Evolutionary conservation across 176 grass and related monocot genomes (phyloP), one percentile per base, ranked within the genome.

Genomic region (Ananas comosus): DNA sequence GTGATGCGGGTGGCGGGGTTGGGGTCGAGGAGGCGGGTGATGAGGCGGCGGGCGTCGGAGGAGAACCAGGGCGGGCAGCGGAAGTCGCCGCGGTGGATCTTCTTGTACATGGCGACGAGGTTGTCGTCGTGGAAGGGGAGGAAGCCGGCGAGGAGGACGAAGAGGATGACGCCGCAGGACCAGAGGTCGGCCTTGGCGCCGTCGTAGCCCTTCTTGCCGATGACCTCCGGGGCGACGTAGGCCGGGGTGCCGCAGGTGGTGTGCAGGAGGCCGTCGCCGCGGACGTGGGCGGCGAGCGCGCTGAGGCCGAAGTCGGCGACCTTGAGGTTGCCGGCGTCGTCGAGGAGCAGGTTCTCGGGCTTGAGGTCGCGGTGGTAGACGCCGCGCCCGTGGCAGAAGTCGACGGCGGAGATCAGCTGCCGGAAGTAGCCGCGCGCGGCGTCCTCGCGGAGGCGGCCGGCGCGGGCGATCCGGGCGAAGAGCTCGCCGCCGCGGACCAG

Each of bases 141-240:
- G 1, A 59, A 72, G 9, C 86, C 79, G 42, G 69, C 77, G 69
- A 88, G 77, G 25, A 88, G 77, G 68, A 88, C 80, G 80, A 80
- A 88, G 53, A 88, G 85, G 64, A 88, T 80, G 73, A 88, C 77
- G 25, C 77, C 77, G 18, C 85, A 83, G 57, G 85, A 88, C 80
- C 85, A 88, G 33, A 83, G 69, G 64, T 83, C 85, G 2, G 85
- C 73, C 80, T 77, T 88, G 64, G 80, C 72, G 50, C 85, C 80
- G 18, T 88, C 77, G 73, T 88, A 88, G 2, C 80, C 85, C 17
- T 72, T 83, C 9, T 79, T 79, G 12, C 22, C 77, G 29, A 86
- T 76, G 17, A 86, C 79, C 83, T 81, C 79, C 12, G 80, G 80
- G 0, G 85, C 85, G 10, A 83, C 80, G 63, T 87, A 87, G 7